Evolutionary conservation across 176 grass and related monocot genomes (phyloP).

Genomic region (Thinopyrum elongatum): DNA sequence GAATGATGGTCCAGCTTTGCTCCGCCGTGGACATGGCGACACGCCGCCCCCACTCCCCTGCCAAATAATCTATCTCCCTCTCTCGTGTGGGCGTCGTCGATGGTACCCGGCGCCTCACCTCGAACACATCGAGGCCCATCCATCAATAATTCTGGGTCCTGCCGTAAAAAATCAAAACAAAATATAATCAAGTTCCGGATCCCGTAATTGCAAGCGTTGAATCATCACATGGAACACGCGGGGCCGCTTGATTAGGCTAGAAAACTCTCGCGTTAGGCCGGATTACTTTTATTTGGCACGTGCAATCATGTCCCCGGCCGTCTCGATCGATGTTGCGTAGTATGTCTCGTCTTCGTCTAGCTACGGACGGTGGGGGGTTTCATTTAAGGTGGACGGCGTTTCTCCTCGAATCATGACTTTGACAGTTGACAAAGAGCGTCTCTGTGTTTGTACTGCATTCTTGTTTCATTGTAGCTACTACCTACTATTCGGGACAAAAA

Average conservation of each 20-base stretch:
- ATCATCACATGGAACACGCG: background rate
- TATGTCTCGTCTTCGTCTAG: background rate
- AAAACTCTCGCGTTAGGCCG: background rate
- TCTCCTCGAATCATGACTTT: background rate
- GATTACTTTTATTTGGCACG: background rate
- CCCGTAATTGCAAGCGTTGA: background rate
- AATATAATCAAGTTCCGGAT: background rate
- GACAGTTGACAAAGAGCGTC: background rate
- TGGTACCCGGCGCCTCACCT: background rate
- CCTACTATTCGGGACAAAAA: background rate
- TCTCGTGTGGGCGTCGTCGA: background rate
- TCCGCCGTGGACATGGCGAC: background rate
- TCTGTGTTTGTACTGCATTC: background rate
- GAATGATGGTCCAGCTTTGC: background rate
- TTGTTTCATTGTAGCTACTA: background rate
- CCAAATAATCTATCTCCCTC: background rate
- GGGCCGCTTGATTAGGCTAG: background rate
- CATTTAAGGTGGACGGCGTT: background rate
- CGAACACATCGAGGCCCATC: background rate
- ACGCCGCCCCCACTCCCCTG: background rate
- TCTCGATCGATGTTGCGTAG: background rate
- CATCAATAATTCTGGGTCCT: background rate
- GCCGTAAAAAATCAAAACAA: background rate
- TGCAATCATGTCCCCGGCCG: background rate
- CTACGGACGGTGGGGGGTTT: background rate